Percentiles rank a stretch among this genome's conserved stretches.
phyloP scores from a whole-genome alignment of 148 eudicot species.

The Rhododendron williamsianum region DNA sequence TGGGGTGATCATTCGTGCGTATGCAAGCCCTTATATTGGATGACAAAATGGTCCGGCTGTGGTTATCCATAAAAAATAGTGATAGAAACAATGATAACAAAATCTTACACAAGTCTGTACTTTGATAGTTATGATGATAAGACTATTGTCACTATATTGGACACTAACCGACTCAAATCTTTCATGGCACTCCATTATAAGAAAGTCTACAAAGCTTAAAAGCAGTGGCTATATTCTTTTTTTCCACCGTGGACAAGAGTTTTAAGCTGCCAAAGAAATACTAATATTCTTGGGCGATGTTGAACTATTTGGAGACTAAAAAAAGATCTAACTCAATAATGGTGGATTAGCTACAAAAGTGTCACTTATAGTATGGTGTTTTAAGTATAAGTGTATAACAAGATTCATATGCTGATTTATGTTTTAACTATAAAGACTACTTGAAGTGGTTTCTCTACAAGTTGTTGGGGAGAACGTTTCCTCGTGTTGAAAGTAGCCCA shows the following conservation, averaged over 20 bases:
- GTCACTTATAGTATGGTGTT: not conserved
- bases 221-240: not conserved
- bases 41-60: not conserved
- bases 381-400: no score
- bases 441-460: not conserved
- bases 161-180: not conserved
- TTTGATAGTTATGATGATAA: not conserved
- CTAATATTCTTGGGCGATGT: not conserved
- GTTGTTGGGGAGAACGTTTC: not conserved
- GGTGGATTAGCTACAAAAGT: not conserved
- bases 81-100: not conserved
- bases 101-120: not conserved
- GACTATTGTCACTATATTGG: not conserved
- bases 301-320: not conserved
- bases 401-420: not conserved
- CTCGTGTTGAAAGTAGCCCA: not conserved
- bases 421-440: not conserved
- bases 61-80: not conserved
- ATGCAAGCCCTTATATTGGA: not conserved
- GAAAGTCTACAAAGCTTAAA: not conserved
- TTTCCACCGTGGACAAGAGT: not conserved
- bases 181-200: not conserved
- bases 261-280: not conserved
- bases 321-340: not conserved
- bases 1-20: not conserved